A percentile compares a stretch with the other conserved stretches of the same genome.
Conservation (phyloP, 2,329 filamentous ascomycete species). For the Penicillium sp. region DNA sequence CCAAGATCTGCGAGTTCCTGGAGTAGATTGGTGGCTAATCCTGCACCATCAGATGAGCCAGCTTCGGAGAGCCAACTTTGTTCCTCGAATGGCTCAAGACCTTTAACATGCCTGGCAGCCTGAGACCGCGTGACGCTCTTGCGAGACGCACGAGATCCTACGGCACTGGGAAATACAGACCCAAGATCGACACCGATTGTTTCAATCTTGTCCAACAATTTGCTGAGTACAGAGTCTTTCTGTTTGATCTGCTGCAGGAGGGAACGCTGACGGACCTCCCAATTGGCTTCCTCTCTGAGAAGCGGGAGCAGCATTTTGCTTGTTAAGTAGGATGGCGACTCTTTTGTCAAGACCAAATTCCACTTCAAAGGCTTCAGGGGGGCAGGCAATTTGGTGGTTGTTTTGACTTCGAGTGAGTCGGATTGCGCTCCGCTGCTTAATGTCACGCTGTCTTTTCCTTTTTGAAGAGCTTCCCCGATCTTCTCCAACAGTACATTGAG, state of each 20-base stretch:
- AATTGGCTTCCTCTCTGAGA: conserved; percentile 50
- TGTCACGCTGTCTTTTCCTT: conserved; percentile 33
- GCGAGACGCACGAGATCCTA: conserved; percentile 48
- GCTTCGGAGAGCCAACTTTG: conserved; percentile 45
- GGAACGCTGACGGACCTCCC: conserved; percentile 50
- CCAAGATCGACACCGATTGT: conserved; percentile 57
- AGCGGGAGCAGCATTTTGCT: conserved; percentile 56
- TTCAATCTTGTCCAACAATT: conserved; percentile 61
- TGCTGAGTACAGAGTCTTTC: conserved; percentile 62
- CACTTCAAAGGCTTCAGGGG: conserved; percentile 57
- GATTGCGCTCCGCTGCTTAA: conserved; percentile 29
- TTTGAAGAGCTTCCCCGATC: conserved; percentile 51
- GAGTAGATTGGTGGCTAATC: conserved; percentile 28
- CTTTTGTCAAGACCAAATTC: conserved; percentile 50
- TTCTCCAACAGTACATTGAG: conserved; percentile 59
- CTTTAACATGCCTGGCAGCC: conserved; percentile 57
- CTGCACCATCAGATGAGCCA: conserved; percentile 15
- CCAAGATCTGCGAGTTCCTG: conserved; percentile 25
- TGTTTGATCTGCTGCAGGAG: conserved; percentile 55
- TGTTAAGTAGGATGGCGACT: conserved; percentile 46
- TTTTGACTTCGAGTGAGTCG: conserved; percentile 47
- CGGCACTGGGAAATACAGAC: conserved; percentile 58
- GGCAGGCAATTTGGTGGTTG: conserved; percentile 53
- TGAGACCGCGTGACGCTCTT: conserved; percentile 52
- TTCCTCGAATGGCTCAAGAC: conserved; percentile 57